Evolutionary conservation across 1,139 yeast genomes (phyloP).

Genomic region (Yamadazyma taylorii): DNA sequence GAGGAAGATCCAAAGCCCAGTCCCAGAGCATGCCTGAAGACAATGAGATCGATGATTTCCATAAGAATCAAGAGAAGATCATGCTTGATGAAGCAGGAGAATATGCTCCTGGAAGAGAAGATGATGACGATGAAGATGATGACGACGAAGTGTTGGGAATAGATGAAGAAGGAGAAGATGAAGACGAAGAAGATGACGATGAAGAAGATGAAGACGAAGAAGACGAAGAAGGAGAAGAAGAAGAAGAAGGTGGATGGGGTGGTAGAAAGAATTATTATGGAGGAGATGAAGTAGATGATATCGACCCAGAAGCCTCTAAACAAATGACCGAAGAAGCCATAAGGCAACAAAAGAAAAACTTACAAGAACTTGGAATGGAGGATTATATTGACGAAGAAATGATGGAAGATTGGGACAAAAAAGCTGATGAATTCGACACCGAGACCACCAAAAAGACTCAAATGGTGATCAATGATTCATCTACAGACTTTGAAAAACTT

Average conservation of each 20-base stretch:
- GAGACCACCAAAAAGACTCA: constrained; percentile 18
- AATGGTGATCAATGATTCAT: constrained; percentile 27
- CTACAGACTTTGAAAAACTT: constrained; percentile 35
- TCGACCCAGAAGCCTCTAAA: constrained; percentile 74
- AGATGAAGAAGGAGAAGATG: constrained; percentile 32
- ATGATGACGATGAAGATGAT: constrained; percentile 26
- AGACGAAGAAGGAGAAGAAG: constrained; percentile 49
- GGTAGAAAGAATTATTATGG: constrained; percentile 70
- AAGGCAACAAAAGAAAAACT: constrained; percentile 81
- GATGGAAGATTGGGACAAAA: constrained; percentile 66
- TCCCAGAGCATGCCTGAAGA: constrained; percentile 32
- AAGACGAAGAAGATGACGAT: constrained; percentile 31
- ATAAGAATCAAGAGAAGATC: constrained; percentile 62
- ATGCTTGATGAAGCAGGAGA: constrained; percentile 60
- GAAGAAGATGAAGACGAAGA: constrained; percentile 42
- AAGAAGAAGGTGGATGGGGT: constrained; percentile 77
- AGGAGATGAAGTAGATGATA: constrained; percentile 75
- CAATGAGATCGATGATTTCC: constrained; percentile 74
- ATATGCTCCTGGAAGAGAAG: constrained; percentile 23
- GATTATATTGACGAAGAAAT: constrained; percentile 86
- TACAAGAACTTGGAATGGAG: constrained; percentile 74
- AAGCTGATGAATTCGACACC: constrained; percentile 34
- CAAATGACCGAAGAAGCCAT: constrained; percentile 87
- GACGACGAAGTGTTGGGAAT: constrained; percentile 25
- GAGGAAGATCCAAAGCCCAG: background rate